These are phyloP conservation scores for Cordyceps javanica DNA, from an alignment of 2,329 filamentous ascomycete species.

Conservation along the genomic window DNA sequence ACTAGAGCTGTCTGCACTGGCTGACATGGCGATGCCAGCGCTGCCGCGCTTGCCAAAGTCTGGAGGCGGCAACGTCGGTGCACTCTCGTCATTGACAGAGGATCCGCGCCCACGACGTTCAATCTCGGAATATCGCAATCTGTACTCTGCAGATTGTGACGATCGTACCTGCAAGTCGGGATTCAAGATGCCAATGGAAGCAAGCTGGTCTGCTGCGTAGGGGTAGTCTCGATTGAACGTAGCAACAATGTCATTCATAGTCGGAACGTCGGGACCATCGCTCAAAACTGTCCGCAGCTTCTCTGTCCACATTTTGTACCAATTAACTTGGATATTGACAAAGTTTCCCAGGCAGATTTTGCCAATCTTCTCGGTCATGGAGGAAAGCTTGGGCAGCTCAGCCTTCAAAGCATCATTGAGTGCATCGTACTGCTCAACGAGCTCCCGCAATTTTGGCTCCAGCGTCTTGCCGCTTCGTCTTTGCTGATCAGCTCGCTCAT, in stretches of 20 bases:
- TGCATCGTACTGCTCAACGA: slow-evolving; percentile 82
- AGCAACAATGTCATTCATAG: slow-evolving; percentile 66
- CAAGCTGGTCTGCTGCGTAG: slow-evolving; percentile 65
- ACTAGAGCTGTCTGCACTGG: slow-evolving; percentile 26
- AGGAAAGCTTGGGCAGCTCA: slow-evolving; percentile 79
- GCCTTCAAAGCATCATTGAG: slow-evolving; percentile 91
- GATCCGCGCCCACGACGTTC: slow-evolving; percentile 50
- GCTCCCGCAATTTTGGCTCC: slow-evolving; percentile 77
- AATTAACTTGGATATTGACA: slow-evolving; percentile 74
- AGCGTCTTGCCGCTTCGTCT: slow-evolving; percentile 77
- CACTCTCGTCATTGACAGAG: slow-evolving; percentile 57
- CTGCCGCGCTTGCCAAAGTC: slow-evolving; percentile 62
- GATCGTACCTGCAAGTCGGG: slow-evolving; percentile 56
- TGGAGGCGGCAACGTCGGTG: slow-evolving; percentile 57
- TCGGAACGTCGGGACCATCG: slow-evolving; percentile 54
- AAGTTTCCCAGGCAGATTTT: slow-evolving; percentile 79
- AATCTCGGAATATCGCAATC: slow-evolving; percentile 43
- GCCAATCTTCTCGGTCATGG: slow-evolving; percentile 74
- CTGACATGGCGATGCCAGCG: slow-evolving; percentile 58
- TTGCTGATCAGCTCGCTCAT: slow-evolving; percentile 71
- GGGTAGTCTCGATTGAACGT: slow-evolving; percentile 76
- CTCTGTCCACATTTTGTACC: slow-evolving; percentile 77
- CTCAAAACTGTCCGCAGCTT: slow-evolving; percentile 73
- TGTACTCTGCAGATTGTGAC: slow-evolving; percentile 51
- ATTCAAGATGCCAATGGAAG: slow-evolving; percentile 71